Evolutionary conservation across 352 stramenopile species (phyloP).

Genomic region (Globisporangium radiosum): DNA sequence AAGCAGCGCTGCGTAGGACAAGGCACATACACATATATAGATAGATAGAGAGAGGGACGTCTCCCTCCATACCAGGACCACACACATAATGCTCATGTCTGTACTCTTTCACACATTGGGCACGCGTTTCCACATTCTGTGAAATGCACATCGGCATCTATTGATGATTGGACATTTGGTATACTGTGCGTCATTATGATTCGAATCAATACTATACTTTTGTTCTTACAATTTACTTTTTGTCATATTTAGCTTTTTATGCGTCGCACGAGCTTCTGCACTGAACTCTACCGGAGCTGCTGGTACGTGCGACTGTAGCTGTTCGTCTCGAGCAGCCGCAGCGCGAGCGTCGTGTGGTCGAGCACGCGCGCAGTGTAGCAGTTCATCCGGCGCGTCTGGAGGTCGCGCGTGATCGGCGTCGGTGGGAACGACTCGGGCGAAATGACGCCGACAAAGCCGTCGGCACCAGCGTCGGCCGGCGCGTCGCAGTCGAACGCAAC

Average conservation of each 20-base stretch:
- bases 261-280: no score
- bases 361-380: conserved; percentile 73
- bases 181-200: neutral
- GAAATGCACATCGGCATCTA: no score
- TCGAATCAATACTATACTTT: no score
- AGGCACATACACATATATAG: neutral
- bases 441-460: conserved; percentile 38
- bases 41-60: no score
- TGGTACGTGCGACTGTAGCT: conserved; percentile 7
- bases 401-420: conserved; percentile 67
- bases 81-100: no score
- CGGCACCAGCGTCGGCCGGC: conserved; percentile 16
- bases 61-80: no score
- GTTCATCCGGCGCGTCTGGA: conserved; percentile 65
- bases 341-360: conserved; percentile 63
- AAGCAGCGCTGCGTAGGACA: neutral
- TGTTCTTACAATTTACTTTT: no score
- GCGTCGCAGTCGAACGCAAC: conserved; percentile 35
- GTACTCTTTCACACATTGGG: no score
- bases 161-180: neutral
- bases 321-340: conserved; percentile 48
- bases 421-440: conserved; percentile 77
- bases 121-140: no score
- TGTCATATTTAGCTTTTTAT: no score
- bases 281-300: neutral